Percentiles rank a stretch among this genome's conserved stretches.
Evolutionary conservation across 2,329 filamentous ascomycete species (phyloP).

Genomic region (Ophiostoma tasmaniense): DNA sequence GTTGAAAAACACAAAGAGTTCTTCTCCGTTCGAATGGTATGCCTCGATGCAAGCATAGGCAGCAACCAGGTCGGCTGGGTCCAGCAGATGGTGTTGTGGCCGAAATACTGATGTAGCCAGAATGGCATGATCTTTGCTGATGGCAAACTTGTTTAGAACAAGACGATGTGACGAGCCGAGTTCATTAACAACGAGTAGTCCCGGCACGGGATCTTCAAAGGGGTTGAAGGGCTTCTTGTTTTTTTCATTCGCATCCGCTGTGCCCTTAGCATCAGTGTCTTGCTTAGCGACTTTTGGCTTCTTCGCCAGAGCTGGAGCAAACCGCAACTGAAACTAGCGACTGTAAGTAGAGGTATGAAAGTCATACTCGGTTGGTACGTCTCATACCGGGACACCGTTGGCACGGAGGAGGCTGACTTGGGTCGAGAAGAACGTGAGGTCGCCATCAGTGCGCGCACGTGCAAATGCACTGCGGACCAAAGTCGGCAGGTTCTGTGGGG

Average conservation of each 20-base stretch:
- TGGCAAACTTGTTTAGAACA: slow-evolving; percentile 67
- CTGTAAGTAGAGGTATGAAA: background rate
- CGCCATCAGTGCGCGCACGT: slow-evolving; percentile 39
- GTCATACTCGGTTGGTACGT: background rate
- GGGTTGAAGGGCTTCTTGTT: slow-evolving; percentile 42
- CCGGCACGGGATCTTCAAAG: slow-evolving; percentile 51
- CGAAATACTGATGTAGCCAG: slow-evolving; percentile 56
- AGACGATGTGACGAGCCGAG: slow-evolving; percentile 43
- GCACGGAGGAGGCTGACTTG: slow-evolving; percentile 41
- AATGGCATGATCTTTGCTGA: slow-evolving; percentile 64
- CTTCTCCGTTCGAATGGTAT: slow-evolving; percentile 32
- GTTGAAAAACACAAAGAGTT: slow-evolving; percentile 62
- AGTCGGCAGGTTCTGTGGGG: slow-evolving; percentile 40
- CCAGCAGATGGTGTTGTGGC: slow-evolving; percentile 56
- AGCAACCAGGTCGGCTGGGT: slow-evolving; percentile 50
- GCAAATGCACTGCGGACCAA: slow-evolving; percentile 43
- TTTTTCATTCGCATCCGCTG: background rate
- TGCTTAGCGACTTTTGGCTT: slow-evolving; percentile 46
- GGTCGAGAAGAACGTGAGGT: slow-evolving; percentile 47
- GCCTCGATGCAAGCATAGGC: slow-evolving; percentile 54
- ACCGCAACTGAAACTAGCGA: slow-evolving; percentile 61
- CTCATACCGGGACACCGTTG: slow-evolving; percentile 36
- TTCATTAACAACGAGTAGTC: slow-evolving; percentile 47
- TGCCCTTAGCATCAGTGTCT: background rate
- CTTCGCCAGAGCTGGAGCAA: slow-evolving; percentile 57